Conservation (phyloP, 2,329 filamentous ascomycete genomes). For the Exophiala lecanii-corni region DNA sequence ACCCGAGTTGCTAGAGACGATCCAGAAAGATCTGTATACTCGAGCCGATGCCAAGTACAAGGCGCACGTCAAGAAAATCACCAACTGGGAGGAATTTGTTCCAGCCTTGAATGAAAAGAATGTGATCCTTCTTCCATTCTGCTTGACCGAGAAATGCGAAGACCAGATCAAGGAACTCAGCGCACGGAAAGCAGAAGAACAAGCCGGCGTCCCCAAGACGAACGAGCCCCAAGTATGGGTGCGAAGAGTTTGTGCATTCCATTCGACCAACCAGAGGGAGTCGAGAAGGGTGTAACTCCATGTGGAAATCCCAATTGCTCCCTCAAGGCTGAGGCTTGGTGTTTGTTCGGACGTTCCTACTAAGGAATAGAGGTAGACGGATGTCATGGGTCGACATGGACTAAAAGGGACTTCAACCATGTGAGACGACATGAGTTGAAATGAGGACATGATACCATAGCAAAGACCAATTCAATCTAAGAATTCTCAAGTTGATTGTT, state of each 20-base stretch:
- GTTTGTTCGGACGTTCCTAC: constrained; percentile 74
- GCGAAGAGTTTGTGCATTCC: constrained; percentile 74
- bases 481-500: constrained; percentile 2
- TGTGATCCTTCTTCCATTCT: constrained; percentile 86
- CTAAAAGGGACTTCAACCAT: too few relatives aligned
- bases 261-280: constrained; percentile 78
- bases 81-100: constrained; percentile 85
- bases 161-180: constrained; percentile 93
- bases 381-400: too few relatives aligned
- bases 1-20: constrained; percentile 77
- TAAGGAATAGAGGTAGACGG: too few relatives aligned
- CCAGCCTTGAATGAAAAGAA: constrained; percentile 90
- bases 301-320: constrained; percentile 87
- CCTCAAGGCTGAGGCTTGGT: constrained; percentile 73
- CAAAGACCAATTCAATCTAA: constrained; percentile 2
- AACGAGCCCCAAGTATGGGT: constrained; percentile 68
- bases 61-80: constrained; percentile 74
- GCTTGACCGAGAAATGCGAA: constrained; percentile 77
- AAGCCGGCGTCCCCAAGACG: constrained; percentile 67
- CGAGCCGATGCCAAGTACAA: constrained; percentile 75
- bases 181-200: constrained; percentile 60
- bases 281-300: constrained; percentile 77
- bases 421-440: not conserved
- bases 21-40: constrained; percentile 75
- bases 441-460: not conserved